Evolutionary conservation across 352 stramenopile species (phyloP).

Genomic region (Phytopythium litorale): DNA sequence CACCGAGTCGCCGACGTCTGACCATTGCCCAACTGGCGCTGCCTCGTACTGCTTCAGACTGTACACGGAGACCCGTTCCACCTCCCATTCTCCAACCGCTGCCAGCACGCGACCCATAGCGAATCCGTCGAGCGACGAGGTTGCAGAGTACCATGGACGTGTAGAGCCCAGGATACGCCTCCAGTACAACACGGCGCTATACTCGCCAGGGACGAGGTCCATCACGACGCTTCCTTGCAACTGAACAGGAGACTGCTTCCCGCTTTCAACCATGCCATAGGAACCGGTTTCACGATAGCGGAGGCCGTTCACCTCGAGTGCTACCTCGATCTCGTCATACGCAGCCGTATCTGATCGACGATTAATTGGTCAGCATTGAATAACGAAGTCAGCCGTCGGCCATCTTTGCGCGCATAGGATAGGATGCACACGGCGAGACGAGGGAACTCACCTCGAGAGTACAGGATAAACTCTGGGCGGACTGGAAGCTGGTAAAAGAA

Average conservation of each 20-base stretch:
- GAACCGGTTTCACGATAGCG: conserved; percentile 68
- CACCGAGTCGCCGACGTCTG: conserved; percentile 70
- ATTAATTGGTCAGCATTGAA: no score
- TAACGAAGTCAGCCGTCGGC: neutral
- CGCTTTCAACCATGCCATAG: conserved; percentile 48
- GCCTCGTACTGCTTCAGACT: conserved; percentile 36
- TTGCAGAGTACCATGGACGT: conserved; percentile 60
- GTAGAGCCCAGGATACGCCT: conserved; percentile 39
- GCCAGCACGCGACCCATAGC: conserved; percentile 58
- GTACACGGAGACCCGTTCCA: conserved; percentile 57
- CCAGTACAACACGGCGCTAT: conserved; percentile 56
- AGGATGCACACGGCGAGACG: neutral
- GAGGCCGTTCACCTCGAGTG: conserved; percentile 59
- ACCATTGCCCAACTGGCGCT: conserved; percentile 45
- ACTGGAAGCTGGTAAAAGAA: conserved; percentile 79
- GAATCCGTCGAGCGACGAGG: conserved; percentile 62
- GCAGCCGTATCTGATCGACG: conserved; percentile 32
- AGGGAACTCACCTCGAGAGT: conserved; percentile 36
- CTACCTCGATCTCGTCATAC: conserved; percentile 57
- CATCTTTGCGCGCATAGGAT: conserved; percentile 4
- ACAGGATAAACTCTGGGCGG: conserved; percentile 46
- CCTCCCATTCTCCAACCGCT: conserved; percentile 39
- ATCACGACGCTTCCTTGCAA: conserved; percentile 63
- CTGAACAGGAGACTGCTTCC: conserved; percentile 48
- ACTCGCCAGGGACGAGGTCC: conserved; percentile 61